phyloP scores from a whole-genome alignment of 2,329 filamentous ascomycete genomes.

The Diplodia corticola region DNA sequence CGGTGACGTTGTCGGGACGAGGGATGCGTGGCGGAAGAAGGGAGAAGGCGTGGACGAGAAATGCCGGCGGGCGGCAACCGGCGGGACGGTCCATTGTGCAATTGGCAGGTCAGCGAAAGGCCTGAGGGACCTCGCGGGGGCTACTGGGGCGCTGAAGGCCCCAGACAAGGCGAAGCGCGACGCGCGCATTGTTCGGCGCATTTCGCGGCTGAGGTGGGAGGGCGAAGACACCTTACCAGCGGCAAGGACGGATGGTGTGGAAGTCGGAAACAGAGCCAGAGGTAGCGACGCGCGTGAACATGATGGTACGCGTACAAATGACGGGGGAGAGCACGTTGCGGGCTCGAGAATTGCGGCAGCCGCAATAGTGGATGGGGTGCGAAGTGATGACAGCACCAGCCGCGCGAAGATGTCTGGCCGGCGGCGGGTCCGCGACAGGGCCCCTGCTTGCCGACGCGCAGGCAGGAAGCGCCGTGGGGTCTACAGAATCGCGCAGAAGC shows the following conservation, averaged over 20 bases:
- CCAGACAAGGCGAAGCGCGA: conserved; percentile 33
- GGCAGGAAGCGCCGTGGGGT: conserved; percentile 1
- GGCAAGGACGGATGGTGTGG: conserved; percentile 13
- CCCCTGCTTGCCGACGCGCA: neutral
- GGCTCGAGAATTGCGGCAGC: conserved; percentile 11
- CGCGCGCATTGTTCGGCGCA: conserved; percentile 37
- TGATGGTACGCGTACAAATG: conserved; percentile 4
- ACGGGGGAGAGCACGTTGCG: neutral
- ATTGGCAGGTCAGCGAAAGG: conserved; percentile 22
- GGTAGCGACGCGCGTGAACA: conserved; percentile 13
- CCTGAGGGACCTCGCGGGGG: conserved; percentile 35
- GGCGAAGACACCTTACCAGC: conserved; percentile 3
- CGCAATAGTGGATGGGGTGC: conserved; percentile 1
- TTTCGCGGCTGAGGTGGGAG: neutral
- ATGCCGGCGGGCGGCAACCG: neutral
- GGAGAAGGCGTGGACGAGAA: conserved; percentile 2
- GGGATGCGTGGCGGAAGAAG: conserved; percentile 7
- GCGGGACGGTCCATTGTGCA: neutral
- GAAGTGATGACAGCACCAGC: conserved; percentile 16
- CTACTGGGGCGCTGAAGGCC: conserved; percentile 37
- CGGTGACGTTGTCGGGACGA: conserved; percentile 13
- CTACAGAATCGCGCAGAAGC: conserved; percentile 19
- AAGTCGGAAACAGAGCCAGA: conserved; percentile 1
- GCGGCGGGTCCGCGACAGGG: conserved; percentile 15
- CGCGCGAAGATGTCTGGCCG: neutral